Base-by-base conservation (phyloP, 352 stramenopile genomes). In the Pseudoperonospora humuli region DNA sequence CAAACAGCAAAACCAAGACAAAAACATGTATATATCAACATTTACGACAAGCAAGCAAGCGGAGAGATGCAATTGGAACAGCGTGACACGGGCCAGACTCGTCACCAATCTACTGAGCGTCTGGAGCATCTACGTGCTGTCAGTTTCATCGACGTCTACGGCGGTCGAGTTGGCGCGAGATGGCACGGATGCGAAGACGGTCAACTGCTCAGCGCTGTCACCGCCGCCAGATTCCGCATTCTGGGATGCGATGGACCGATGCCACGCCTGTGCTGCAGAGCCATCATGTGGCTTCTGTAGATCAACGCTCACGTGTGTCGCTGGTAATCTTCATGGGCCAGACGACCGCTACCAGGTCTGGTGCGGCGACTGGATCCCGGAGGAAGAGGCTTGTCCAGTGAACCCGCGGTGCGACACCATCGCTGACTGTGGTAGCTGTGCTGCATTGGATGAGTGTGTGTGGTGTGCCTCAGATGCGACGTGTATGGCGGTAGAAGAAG, bases 381-480 rank as follows among this genome's bases (percentile, higher is more conserved):
- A 64, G 35, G 38, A 65, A 0, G 65, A 67, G 10, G 56, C 68
- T 8, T 97, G 90, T 48, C 84, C 81, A 17, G 53, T 75, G 35
- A 83, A 84, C 37, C 77, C 77, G 9, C 45, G 63, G 27, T 90
- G 78, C 46, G 43, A 79, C 26, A 29, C 43, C 2, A 51, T 73
- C 18, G 65, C 51, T 9, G 61, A 73, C 26, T 97, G 90, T 39
- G 53, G 45, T 1, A 49, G 25, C 18, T 97, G 91, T 35, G 67
- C 79, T 3, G 61, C 36, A 13, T 65, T 62, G 11, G 41, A 68
- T 11, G 51, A 82, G 34, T 97, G 91, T 42, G 79, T 83, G 7
- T 97, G 90, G 90, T 97, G 91, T 48, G 76, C 85, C 4, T 93
- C 77, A 5, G 65, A 92, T 39, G 70, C 69, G 26, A 62, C 50